Evolutionary conservation across 176 grass and related monocot genomes (phyloP).

Genomic region (Zizania latifolia): DNA sequence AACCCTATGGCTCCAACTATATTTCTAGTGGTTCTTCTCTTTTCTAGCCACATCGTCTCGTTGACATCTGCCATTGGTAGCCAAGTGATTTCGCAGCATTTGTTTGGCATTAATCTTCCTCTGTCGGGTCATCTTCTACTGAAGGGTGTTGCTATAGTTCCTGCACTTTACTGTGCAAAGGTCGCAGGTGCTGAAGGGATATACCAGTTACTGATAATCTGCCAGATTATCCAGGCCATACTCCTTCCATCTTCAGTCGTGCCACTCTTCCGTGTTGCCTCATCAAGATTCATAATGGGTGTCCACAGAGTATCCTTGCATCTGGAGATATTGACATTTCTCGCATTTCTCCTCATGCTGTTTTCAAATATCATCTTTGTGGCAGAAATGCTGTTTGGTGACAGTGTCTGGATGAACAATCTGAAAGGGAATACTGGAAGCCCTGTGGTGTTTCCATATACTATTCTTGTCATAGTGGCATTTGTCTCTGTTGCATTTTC

Average conservation of each 20-base stretch:
- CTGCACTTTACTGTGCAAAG: conserved; percentile 62
- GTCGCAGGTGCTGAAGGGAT: conserved; percentile 74
- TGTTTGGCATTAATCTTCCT: conserved; percentile 76
- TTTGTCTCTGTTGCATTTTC: conserved; percentile 59
- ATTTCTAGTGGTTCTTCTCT: conserved; percentile 85
- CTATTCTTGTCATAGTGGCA: conserved; percentile 51
- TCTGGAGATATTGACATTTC: conserved; percentile 72
- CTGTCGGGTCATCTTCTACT: conserved; percentile 48
- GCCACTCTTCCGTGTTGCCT: conserved; percentile 84
- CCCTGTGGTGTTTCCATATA: conserved; percentile 57
- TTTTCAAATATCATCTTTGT: conserved; percentile 83
- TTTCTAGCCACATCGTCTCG: conserved; percentile 78
- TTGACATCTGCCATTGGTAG: conserved; percentile 76
- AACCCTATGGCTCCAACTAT: conserved; percentile 68
- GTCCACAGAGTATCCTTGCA: conserved; percentile 65
- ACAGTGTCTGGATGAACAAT: conserved; percentile 75
- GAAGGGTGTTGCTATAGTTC: conserved; percentile 68
- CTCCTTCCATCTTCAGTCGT: conserved; percentile 86
- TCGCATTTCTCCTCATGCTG: conserved; percentile 82
- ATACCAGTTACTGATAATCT: conserved; percentile 83
- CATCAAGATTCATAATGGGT: conserved; percentile 89
- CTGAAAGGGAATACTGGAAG: conserved; percentile 71
- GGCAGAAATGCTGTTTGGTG: conserved; percentile 84
- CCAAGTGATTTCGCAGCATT: conserved; percentile 63
- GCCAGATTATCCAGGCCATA: conserved; percentile 88